These are phyloP conservation scores for Plasmodium gallinaceum DNA, from an alignment of 169 alveolate genomes.

Conservation along the genomic window DNA sequence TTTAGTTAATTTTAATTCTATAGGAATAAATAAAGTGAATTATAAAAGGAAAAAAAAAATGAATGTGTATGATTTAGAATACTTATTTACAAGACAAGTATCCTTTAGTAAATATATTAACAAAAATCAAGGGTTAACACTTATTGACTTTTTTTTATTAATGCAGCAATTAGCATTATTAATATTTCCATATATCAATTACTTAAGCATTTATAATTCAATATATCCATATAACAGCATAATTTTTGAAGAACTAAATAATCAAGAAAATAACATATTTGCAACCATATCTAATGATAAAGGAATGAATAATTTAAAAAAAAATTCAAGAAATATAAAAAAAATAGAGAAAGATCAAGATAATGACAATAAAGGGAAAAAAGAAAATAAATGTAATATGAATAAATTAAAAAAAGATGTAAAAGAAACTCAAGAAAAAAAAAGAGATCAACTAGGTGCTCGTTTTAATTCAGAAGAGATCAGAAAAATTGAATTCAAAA, in stretches of 20 bases:
- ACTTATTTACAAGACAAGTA: constrained; percentile 70
- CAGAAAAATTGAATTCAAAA: not conserved
- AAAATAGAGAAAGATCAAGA: constrained; percentile 30
- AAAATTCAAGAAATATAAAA: constrained; percentile 8
- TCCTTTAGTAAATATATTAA: constrained; percentile 74
- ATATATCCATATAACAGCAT: constrained; percentile 47
- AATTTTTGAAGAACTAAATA: constrained; percentile 48
- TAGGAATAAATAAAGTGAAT: constrained; percentile 33
- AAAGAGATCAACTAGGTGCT: not conserved
- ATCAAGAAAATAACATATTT: constrained; percentile 39
- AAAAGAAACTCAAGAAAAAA: not conserved
- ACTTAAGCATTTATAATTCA: constrained; percentile 22
- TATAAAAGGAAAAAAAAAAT: constrained; percentile 60
- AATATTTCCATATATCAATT: constrained; percentile 63
- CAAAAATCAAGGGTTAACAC: constrained; percentile 77
- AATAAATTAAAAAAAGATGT: constrained; percentile 2
- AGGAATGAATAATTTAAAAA: constrained; percentile 17
- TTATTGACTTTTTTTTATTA: constrained; percentile 75
- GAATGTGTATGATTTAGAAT: constrained; percentile 74
- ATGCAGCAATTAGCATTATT: constrained; percentile 72
- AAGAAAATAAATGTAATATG: constrained; percentile 30
- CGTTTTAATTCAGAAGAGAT: constrained; percentile 31
- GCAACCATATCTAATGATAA: constrained; percentile 8
- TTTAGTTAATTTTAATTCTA: constrained; percentile 56
- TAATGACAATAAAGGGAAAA: constrained; percentile 12